Conservation (phyloP, 1,139 yeast genomes). For the Candida tunisiensis region DNA sequence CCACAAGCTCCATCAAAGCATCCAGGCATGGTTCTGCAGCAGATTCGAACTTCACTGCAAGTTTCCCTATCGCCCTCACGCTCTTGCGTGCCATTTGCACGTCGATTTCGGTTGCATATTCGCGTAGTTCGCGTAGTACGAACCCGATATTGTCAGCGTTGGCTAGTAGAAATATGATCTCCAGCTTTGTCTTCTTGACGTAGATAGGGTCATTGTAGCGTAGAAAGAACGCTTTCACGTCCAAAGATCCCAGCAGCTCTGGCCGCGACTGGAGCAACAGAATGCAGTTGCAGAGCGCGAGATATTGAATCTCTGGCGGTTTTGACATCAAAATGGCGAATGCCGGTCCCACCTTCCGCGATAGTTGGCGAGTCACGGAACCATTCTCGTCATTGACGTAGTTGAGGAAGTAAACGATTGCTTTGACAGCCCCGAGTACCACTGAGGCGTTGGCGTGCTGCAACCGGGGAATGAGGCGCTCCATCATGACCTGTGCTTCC, state of each 20-base stretch:
- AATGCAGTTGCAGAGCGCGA: constrained; percentile 68
- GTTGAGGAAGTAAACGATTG: constrained; percentile 55
- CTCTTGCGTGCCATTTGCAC: constrained; percentile 77
- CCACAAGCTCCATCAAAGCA: constrained; percentile 39
- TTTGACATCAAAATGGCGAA: constrained; percentile 56
- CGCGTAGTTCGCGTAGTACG: constrained; percentile 63
- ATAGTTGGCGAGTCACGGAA: no score
- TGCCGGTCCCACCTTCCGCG: constrained; percentile 53
- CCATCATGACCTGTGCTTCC: constrained; percentile 55
- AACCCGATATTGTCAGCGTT: constrained; percentile 39
- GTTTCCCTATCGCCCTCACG: constrained; percentile 74
- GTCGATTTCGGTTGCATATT: constrained; percentile 77
- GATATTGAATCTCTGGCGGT: constrained; percentile 72
- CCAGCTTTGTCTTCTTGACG: constrained; percentile 75
- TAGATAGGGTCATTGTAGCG: constrained; percentile 75
- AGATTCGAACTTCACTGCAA: constrained; percentile 57
- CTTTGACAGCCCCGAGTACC: constrained; percentile 58
- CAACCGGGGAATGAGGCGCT: constrained; percentile 51
- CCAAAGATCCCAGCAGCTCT: constrained; percentile 38
- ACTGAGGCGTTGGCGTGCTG: constrained; percentile 77
- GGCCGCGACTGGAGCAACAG: constrained; percentile 53
- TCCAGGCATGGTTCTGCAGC: constrained; percentile 49
- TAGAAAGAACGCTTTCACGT: constrained; percentile 66
- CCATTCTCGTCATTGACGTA: constrained; percentile 32
- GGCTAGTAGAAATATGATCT: constrained; percentile 68